Evolutionary conservation across 768 basidiomycete genomes (phyloP), one percentile per base, ranked within the genome.

Genomic region (Phylloporus rhodoxanthus): DNA sequence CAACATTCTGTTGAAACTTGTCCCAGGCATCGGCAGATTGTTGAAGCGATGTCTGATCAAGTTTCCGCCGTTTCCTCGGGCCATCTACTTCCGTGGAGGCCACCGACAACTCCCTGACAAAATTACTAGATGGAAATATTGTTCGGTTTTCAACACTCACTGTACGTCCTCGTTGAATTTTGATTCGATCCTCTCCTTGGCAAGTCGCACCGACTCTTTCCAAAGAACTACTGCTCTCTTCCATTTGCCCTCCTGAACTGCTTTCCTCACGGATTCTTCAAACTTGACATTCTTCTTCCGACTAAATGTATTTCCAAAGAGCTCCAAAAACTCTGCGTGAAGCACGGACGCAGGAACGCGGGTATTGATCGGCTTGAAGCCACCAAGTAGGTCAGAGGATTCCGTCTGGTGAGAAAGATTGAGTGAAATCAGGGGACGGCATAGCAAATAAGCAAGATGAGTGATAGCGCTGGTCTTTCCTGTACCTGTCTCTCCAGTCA

Each of bases 401-500:
- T 98, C 95, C 1, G 94, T 96, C 66, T 99, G 96, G 61, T 94
- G 91, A 2, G 92, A 96, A 58, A 98, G 67, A 64, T 99, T 99
- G 50, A 99, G 77, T 1, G 93, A 91, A 47, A 91, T 78, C 29
- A 99, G 77, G 0, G 84, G 82, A 10, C 81, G 79, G 7, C 76
- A 77, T 25, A 96, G 76, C n/a, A 88, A 67, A 2, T 83, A 76
- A 10, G 96, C 86, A 26, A 98, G 75, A 59, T 96, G 83, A 3
- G 92, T 88, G 14, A 99, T 80, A 17, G 83, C 79, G 45, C 93
- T 94, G 0, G 96, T 99, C 69, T 99, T 99, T 13, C 96, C 96
- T 1, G 96, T 99, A n/a, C 96, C 96, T 2, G 96, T 99, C 72
- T 99, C 96, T 40, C 96, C 96, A 0, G 93, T 92, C 21, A 99